Percentiles rank a stretch among this genome's conserved stretches.
Conservation (phyloP, 352 stramenopile genomes). For the Phytophthora niederhauseri region DNA sequence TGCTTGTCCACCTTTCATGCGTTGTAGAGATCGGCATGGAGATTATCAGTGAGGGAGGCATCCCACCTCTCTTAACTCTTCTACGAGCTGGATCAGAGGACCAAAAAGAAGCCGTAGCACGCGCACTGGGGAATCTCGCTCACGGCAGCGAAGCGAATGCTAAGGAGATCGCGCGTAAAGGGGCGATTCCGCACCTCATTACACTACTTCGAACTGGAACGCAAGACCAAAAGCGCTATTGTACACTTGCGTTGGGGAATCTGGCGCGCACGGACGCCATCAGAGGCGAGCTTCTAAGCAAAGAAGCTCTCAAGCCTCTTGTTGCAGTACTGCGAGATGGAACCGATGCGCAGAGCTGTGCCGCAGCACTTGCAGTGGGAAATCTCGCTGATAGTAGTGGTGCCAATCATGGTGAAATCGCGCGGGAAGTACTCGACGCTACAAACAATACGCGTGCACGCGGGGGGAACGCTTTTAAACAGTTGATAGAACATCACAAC, state of each 20-base stretch:
- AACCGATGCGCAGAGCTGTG: background rate
- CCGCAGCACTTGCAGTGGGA: background rate
- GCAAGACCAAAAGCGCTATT: slow-evolving; percentile 1
- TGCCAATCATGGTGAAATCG: background rate
- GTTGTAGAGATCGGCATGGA: background rate
- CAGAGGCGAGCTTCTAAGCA: background rate
- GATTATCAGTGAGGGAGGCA: background rate
- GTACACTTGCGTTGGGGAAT: slow-evolving; percentile 1
- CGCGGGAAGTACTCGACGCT: too few relatives aligned
- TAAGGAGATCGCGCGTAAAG: background rate
- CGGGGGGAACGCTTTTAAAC: too few relatives aligned
- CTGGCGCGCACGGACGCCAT: background rate
- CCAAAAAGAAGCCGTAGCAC: background rate
- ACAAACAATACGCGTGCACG: too few relatives aligned
- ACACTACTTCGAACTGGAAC: slow-evolving; percentile 5
- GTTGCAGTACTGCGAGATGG: background rate
- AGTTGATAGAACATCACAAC: too few relatives aligned
- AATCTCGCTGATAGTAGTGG: background rate
- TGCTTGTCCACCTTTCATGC: background rate
- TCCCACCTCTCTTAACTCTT: background rate
- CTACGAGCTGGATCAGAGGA: background rate
- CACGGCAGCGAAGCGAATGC: background rate
- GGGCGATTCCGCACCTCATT: background rate
- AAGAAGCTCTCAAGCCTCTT: background rate
- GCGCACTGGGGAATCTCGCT: background rate